These are phyloP conservation scores for Dactylellina drechsleri DNA, from an alignment of 2,329 filamentous ascomycete species.

Conservation along the genomic window DNA sequence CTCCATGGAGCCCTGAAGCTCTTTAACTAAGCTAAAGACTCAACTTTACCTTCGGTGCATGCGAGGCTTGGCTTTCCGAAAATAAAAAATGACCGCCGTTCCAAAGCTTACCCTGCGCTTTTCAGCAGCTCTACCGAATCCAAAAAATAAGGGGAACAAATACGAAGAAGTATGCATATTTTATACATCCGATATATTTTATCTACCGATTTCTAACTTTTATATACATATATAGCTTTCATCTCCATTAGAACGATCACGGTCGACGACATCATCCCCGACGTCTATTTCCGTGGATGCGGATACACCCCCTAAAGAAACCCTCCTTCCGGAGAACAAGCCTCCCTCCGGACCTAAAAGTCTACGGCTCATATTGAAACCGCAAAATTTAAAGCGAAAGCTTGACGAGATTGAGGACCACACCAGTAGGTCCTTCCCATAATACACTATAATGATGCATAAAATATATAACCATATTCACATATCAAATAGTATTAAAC, in stretches of 20 bases:
- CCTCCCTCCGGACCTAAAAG: constrained; percentile 2
- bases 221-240: too few species aligned
- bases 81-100: constrained; percentile 2
- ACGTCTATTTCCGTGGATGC: too few species aligned
- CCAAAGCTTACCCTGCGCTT: constrained; percentile 25
- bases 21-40: too few species aligned
- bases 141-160: neutral
- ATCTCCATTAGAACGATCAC: too few species aligned
- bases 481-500: neutral
- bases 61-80: too few species aligned
- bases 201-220: neutral
- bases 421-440: neutral
- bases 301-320: neutral
- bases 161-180: constrained; percentile 7
- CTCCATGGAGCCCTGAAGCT: neutral
- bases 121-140: neutral
- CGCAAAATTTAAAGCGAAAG: constrained; percentile 14
- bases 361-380: constrained; percentile 31
- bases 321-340: neutral
- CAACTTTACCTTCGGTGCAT: too few species aligned
- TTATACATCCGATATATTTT: neutral
- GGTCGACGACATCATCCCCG: too few species aligned
- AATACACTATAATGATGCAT: neutral
- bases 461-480: neutral
- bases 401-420: constrained; percentile 12